These are phyloP conservation scores for Medicago ruthenica DNA, from an alignment of 306 rosid species.

Conservation along the genomic window DNA sequence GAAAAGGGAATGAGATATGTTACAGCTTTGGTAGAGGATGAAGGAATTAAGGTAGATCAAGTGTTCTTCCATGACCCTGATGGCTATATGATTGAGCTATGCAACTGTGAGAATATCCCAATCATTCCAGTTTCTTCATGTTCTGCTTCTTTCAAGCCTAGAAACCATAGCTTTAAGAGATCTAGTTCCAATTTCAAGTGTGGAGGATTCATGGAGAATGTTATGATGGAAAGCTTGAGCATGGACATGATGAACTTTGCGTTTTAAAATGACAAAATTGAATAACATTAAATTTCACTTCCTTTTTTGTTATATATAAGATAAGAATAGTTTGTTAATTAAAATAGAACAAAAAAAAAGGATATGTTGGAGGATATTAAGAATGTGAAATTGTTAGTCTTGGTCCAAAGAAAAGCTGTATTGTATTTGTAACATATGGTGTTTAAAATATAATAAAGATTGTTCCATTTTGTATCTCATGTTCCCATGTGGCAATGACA, in stretches of 20 bases:
- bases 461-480: too few relatives aligned
- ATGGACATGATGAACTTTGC: conserved; percentile 82
- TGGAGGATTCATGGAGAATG: conserved; percentile 78
- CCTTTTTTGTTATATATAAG: conserved; percentile 6
- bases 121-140: conserved; percentile 69
- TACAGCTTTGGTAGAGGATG: conserved; percentile 75
- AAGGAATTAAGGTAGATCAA: conserved; percentile 67
- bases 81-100: conserved; percentile 81
- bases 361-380: not conserved
- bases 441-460: too few relatives aligned
- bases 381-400: not conserved
- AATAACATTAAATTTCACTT: conserved; percentile 9
- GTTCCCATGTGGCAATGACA: too few relatives aligned
- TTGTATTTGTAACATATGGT: not conserved
- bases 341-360: conserved; percentile 15
- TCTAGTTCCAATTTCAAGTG: conserved; percentile 53
- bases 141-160: conserved; percentile 58
- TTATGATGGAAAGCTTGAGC: conserved; percentile 90
- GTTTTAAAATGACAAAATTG: conserved; percentile 41
- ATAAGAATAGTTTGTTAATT: conserved; percentile 13
- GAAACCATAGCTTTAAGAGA: conserved; percentile 58
- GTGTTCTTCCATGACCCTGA: conserved; percentile 93
- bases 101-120: conserved; percentile 81
- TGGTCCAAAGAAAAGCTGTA: conserved; percentile 14
- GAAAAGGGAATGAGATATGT: conserved; percentile 76